Evolutionary conservation across 805 yeast genomes (phyloP).

Genomic region (Clavispora carvajalis): DNA sequence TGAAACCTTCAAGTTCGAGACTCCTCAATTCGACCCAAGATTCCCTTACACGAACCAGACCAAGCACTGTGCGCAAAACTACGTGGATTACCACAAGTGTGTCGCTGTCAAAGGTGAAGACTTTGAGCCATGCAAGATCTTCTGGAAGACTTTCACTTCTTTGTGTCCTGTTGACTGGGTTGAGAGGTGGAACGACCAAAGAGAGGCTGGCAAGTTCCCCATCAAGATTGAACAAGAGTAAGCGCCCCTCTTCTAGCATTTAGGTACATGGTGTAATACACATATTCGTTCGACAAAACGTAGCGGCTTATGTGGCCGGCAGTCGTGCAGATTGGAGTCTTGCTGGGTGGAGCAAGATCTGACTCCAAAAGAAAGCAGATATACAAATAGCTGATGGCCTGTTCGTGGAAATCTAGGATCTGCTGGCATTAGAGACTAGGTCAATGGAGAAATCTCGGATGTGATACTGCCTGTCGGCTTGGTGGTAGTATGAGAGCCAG

Average conservation of each 20-base stretch:
- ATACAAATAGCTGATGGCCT: no score
- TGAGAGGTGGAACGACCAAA: conserved; percentile 84
- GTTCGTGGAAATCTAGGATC: no score
- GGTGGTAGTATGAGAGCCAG: no score
- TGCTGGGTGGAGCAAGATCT: no score
- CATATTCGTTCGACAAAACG: not conserved
- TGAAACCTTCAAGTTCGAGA: conserved; percentile 37
- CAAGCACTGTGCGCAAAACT: conserved; percentile 96
- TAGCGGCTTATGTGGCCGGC: not conserved
- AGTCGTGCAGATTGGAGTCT: no score
- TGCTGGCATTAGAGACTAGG: no score
- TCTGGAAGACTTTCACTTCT: conserved; percentile 84
- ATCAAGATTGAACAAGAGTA: conserved; percentile 25
- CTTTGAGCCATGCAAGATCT: conserved; percentile 94
- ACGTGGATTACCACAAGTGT: conserved; percentile 97
- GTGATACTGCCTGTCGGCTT: no score
- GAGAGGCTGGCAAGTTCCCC: conserved; percentile 50
- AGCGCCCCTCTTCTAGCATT: not conserved
- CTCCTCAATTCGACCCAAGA: conserved; percentile 34
- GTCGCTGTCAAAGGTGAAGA: conserved; percentile 96
- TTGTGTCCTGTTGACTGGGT: conserved; percentile 83
- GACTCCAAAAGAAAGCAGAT: no score
- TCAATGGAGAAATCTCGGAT: no score
- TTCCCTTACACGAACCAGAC: conserved; percentile 97
- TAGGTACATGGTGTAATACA: conserved; percentile 1